phyloP scores from a whole-genome alignment of 1,284 basidiomycete genomes.

The Cryptococcus sp. region DNA sequence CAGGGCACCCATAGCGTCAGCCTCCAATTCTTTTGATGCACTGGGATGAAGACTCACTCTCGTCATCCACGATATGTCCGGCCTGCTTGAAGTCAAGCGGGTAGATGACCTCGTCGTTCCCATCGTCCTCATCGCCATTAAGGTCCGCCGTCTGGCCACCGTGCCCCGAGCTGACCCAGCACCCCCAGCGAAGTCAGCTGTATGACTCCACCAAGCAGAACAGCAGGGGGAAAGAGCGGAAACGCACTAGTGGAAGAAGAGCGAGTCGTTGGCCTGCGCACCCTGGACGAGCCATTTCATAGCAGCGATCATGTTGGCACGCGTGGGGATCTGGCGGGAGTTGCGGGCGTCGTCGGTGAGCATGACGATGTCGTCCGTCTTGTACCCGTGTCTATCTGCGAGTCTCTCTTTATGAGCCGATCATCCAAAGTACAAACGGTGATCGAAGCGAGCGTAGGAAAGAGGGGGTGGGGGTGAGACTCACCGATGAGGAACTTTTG shows the following conservation, averaged over 20 bases:
- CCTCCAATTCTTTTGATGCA: background rate
- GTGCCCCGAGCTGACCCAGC: slow-evolving; percentile 62
- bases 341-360: slow-evolving; percentile 73
- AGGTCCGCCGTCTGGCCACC: slow-evolving; percentile 72
- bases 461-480: slow-evolving; percentile 1
- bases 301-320: slow-evolving; percentile 75
- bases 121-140: slow-evolving; percentile 56
- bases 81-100: slow-evolving; percentile 71
- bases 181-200: background rate
- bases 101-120: slow-evolving; percentile 64
- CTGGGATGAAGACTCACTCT: slow-evolving; percentile 28
- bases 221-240: background rate
- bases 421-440: background rate
- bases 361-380: slow-evolving; percentile 76
- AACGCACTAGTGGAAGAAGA: slow-evolving; percentile 74
- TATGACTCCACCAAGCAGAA: too few relatives aligned
- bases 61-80: slow-evolving; percentile 71
- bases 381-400: slow-evolving; percentile 62
- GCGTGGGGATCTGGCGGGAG: slow-evolving; percentile 66
- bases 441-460: background rate
- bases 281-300: slow-evolving; percentile 84
- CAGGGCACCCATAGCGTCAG: slow-evolving; percentile 10
- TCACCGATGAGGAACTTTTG: slow-evolving; percentile 65
- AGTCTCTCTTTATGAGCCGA: background rate
- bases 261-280: slow-evolving; percentile 75